Evolutionary conservation across 2,329 filamentous ascomycete species (phyloP).

Genomic region (Aspergillus pseudoglaucus): DNA sequence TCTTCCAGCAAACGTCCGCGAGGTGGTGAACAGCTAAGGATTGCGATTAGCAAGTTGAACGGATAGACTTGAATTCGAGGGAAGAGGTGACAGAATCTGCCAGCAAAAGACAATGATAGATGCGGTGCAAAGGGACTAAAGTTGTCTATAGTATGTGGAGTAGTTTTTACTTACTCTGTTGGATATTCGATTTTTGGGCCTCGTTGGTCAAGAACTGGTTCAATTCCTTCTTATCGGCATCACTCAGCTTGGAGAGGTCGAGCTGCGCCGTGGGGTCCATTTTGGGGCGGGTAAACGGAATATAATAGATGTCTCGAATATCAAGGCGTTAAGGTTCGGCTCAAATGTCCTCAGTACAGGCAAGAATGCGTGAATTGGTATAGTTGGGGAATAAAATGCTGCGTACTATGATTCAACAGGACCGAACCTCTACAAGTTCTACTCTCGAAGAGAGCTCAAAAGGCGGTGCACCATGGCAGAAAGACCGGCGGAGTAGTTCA

Average conservation of each 20-base stretch:
- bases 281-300: slow-evolving; percentile 5
- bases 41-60: slow-evolving; percentile 12
- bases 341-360: background rate
- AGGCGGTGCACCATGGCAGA: slow-evolving; percentile 22
- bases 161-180: slow-evolving; percentile 39
- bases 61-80: no score
- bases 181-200: slow-evolving; percentile 65
- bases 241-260: slow-evolving; percentile 69
- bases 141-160: no score
- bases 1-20: slow-evolving; percentile 84
- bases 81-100: background rate
- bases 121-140: background rate
- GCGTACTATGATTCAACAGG: no score
- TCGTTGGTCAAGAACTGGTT: slow-evolving; percentile 80
- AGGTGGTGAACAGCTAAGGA: slow-evolving; percentile 57
- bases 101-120: background rate
- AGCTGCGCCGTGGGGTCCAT: slow-evolving; percentile 38
- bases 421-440: background rate
- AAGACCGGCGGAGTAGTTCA: slow-evolving; percentile 6
- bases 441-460: slow-evolving; percentile 9
- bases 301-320: background rate
- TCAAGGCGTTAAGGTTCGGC: background rate
- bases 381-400: background rate
- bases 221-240: slow-evolving; percentile 79
- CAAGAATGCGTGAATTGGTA: background rate